Conservation (phyloP, 306 rosid genomes). For the Cyamopsis tetragonoloba region DNA sequence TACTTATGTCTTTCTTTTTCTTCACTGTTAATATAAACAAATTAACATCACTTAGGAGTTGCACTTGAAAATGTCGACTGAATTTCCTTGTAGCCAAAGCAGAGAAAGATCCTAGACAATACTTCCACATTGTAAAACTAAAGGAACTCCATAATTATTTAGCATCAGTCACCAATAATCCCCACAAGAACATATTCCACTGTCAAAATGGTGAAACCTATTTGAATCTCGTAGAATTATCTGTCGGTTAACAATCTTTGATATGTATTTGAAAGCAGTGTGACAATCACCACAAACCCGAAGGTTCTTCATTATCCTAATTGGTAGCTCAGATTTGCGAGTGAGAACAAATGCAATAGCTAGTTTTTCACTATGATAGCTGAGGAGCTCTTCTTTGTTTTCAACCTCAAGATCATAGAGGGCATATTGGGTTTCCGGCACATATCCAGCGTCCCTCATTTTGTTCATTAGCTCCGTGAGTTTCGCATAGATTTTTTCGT, state of each 20-base stretch:
- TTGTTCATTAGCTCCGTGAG: conserved; percentile 60
- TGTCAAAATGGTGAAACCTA: conserved; percentile 82
- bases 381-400: conserved; percentile 77
- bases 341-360: conserved; percentile 89
- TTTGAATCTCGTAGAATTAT: conserved; percentile 75
- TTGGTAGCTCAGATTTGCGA: conserved; percentile 66
- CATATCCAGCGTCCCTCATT: conserved; percentile 72
- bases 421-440: conserved; percentile 75
- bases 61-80: background rate
- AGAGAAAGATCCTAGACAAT: conserved; percentile 7
- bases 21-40: background rate
- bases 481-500: conserved; percentile 58
- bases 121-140: background rate
- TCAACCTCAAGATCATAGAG: conserved; percentile 81
- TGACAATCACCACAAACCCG: conserved; percentile 96
- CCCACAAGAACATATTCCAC: conserved; percentile 79
- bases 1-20: conserved; percentile 7
- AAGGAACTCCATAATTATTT: background rate
- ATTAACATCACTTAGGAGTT: background rate
- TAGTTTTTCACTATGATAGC: conserved; percentile 87
- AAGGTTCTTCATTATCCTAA: conserved; percentile 88
- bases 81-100: background rate
- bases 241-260: conserved; percentile 63
- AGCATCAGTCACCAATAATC: conserved; percentile 65
- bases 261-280: conserved; percentile 76